These are phyloP conservation scores for Lactarius psammicola DNA, from an alignment of 768 basidiomycete species.

Conservation along the genomic window DNA sequence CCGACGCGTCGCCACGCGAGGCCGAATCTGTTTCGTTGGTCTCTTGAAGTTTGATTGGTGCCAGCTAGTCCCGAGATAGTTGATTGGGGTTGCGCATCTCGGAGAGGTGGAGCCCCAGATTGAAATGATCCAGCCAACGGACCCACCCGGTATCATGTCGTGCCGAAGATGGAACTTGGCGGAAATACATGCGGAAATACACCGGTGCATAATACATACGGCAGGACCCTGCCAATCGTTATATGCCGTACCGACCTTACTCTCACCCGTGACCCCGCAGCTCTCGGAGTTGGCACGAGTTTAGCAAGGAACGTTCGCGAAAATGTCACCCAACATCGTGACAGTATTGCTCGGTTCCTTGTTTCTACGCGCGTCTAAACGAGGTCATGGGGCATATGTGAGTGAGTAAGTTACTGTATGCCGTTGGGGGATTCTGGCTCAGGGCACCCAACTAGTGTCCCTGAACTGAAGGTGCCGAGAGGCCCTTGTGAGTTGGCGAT, in stretches of 20 bases:
- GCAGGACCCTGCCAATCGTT: neutral
- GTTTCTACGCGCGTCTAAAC: neutral
- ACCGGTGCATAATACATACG: neutral
- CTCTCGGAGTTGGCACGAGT: neutral
- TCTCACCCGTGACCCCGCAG: neutral
- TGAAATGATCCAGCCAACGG: neutral
- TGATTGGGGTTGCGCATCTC: neutral
- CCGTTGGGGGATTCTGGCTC: neutral
- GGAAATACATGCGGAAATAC: neutral
- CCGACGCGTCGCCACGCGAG: slow-evolving; percentile 9
- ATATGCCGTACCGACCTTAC: neutral
- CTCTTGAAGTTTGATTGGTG: slow-evolving; percentile 5
- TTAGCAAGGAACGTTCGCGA: neutral
- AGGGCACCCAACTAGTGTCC: neutral
- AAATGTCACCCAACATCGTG: neutral
- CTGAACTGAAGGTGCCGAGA: neutral
- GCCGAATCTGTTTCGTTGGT: neutral
- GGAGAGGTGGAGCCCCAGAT: neutral
- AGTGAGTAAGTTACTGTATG: neutral
- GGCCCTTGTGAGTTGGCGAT: neutral
- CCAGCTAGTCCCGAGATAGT: neutral
- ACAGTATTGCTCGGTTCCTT: neutral
- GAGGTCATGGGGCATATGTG: neutral
- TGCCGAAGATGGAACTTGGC: neutral
- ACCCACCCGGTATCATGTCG: neutral